These are phyloP conservation scores for Triticum monococcum DNA, from an alignment of 176 grass and related monocot genomes.

Conservation along the genomic window DNA sequence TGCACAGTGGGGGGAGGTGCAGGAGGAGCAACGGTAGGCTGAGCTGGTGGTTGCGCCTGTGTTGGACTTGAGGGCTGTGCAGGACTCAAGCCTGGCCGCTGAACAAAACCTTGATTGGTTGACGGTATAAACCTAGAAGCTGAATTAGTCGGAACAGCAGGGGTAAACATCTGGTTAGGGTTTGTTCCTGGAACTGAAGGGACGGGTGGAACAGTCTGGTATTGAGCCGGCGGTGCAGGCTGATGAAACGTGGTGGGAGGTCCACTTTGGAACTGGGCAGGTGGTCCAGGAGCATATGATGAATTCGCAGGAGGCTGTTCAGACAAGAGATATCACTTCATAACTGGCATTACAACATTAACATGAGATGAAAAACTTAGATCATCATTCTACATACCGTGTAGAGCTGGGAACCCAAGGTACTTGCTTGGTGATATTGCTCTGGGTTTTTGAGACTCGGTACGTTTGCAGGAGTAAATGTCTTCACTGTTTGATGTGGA, in stretches of 20 bases:
- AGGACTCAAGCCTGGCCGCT: conserved; percentile 62
- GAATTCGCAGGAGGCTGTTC: conserved; percentile 42
- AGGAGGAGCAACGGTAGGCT: conserved; percentile 48
- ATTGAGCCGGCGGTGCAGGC: conserved; percentile 47
- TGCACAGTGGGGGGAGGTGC: conserved; percentile 80
- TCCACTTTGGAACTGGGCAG: conserved; percentile 22
- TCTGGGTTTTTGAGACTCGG: conserved; percentile 76
- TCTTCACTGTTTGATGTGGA: conserved; percentile 49
- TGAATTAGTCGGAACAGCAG: conserved; percentile 50
- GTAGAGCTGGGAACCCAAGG: conserved; percentile 88
- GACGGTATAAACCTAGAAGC: conserved; percentile 62
- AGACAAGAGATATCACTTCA: conserved; percentile 25
- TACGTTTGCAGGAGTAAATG: conserved; percentile 73
- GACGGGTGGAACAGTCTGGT: conserved; percentile 42
- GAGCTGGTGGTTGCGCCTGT: conserved; percentile 41
- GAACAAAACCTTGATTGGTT: conserved; percentile 66
- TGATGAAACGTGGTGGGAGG: conserved; percentile 54
- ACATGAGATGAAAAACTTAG: conserved; percentile 29
- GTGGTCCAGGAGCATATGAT: conserved; percentile 32
- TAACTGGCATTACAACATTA: conserved; percentile 9
- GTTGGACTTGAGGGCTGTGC: conserved; percentile 86
- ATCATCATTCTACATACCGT: conserved; percentile 49
- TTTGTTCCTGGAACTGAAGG: conserved; percentile 42
- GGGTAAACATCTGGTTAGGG: conserved; percentile 58
- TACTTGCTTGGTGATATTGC: conserved; percentile 85